Conservation (phyloP, 2,329 filamentous ascomycete species). For the Monilinia fructicola region DNA sequence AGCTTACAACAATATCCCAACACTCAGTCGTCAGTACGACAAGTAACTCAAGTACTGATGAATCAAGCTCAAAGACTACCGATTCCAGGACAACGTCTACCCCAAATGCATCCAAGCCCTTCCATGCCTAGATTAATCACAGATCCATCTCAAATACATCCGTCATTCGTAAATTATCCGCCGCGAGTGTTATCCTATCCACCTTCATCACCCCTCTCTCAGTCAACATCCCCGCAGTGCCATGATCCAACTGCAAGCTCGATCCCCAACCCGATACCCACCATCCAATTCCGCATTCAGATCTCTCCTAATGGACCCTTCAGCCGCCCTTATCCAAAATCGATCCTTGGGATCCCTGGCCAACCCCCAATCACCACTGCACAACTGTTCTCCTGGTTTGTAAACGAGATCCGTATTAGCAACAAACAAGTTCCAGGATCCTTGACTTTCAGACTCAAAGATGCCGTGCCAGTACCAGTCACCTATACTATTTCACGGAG, state of each 20-base stretch:
- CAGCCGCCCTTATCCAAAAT: neutral
- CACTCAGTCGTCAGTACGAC: neutral
- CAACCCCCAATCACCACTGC: neutral
- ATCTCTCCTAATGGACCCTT: neutral
- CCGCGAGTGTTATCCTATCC: neutral
- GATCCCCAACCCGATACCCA: neutral
- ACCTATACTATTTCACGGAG: neutral
- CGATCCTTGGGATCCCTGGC: neutral
- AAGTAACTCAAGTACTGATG: neutral
- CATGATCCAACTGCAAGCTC: too few species aligned
- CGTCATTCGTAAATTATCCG: neutral
- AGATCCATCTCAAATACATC: neutral
- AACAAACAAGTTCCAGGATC: neutral
- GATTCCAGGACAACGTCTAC: neutral
- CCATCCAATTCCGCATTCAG: constrained; percentile 10
- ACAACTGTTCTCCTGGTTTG: neutral
- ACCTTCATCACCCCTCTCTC: neutral
- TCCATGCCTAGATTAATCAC: neutral
- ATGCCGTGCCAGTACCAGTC: neutral
- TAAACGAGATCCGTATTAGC: neutral
- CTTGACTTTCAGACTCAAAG: neutral
- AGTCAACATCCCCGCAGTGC: neutral
- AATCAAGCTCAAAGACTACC: neutral
- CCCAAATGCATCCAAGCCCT: neutral
- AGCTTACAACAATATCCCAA: neutral